These are phyloP conservation scores for Mycena capillaripes DNA, from an alignment of 768 basidiomycete species.

Conservation along the genomic window DNA sequence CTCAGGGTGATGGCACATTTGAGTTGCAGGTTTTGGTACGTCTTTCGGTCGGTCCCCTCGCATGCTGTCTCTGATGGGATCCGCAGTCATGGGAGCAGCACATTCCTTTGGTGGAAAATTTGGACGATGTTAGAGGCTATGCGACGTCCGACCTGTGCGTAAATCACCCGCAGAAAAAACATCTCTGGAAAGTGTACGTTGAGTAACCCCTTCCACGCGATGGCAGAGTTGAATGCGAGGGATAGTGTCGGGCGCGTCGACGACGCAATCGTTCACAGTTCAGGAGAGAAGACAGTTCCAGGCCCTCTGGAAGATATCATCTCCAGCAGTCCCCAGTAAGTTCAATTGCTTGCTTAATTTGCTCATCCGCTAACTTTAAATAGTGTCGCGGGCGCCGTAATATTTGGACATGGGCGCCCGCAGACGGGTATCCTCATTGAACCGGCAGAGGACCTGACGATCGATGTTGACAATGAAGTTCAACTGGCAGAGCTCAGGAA, in stretches of 20 bases:
- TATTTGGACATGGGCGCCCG: constrained; percentile 56
- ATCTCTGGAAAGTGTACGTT: constrained; percentile 52
- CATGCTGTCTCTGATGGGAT: background rate
- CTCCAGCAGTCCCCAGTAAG: constrained; percentile 39
- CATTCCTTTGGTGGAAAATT: constrained; percentile 47
- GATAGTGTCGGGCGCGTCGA: constrained; percentile 49
- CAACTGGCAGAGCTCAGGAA: constrained; percentile 49
- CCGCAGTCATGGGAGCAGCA: constrained; percentile 45
- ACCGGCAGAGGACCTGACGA: constrained; percentile 37
- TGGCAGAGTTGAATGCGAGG: background rate
- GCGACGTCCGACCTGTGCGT: constrained; percentile 54
- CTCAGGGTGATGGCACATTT: constrained; percentile 52
- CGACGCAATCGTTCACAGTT: constrained; percentile 48
- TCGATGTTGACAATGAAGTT: constrained; percentile 46
- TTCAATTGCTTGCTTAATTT: background rate
- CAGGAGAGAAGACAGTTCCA: constrained; percentile 51
- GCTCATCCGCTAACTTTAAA: background rate
- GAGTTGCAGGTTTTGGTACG: constrained; percentile 56
- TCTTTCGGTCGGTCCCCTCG: background rate
- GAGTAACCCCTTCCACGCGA: background rate
- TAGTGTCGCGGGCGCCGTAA: constrained; percentile 49
- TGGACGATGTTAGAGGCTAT: constrained; percentile 51
- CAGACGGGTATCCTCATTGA: constrained; percentile 50
- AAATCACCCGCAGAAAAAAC: constrained; percentile 52
- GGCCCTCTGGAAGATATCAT: constrained; percentile 43